phyloP scores from a whole-genome alignment of 345 rosid genomes.

The Eucalyptus pauciflora region DNA sequence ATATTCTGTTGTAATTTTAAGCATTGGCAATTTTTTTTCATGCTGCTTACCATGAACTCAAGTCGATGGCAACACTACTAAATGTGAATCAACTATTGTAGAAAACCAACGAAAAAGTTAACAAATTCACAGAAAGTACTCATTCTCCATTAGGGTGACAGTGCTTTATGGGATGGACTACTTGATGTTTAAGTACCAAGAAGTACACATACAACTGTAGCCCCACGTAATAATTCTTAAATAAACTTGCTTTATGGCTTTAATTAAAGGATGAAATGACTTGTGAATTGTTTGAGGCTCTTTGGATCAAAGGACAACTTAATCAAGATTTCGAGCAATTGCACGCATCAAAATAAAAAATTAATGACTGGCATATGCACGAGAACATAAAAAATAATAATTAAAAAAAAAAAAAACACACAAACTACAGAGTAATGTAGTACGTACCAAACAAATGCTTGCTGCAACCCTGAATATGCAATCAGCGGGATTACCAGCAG shows the following conservation, averaged over 20 bases:
- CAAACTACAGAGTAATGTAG: not conserved
- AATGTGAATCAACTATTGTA: not conserved
- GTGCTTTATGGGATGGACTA: not conserved
- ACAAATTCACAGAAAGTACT: not conserved
- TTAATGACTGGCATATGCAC: not conserved
- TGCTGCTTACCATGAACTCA: not conserved
- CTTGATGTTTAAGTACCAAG: not conserved
- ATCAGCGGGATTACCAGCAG: slow-evolving; percentile 68
- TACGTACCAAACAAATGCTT: slow-evolving; percentile 85
- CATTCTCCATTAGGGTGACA: not conserved
- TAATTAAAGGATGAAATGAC: not conserved
- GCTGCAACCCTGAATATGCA: slow-evolving; percentile 90
- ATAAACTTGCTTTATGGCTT: not conserved
- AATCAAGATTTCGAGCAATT: not conserved
- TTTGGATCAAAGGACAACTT: not conserved
- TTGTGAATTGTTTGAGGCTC: not conserved
- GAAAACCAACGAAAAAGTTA: not conserved
- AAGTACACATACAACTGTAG: not conserved
- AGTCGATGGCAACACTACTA: not conserved
- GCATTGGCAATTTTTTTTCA: not conserved
- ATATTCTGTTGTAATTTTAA: not conserved
- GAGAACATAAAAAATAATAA: not conserved
- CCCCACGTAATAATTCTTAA: not conserved
- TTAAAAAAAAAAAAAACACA: no score
- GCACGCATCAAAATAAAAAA: not conserved